These are phyloP conservation scores for Pichia membranifaciens DNA, from an alignment of 805 yeast genomes.

Conservation along the genomic window DNA sequence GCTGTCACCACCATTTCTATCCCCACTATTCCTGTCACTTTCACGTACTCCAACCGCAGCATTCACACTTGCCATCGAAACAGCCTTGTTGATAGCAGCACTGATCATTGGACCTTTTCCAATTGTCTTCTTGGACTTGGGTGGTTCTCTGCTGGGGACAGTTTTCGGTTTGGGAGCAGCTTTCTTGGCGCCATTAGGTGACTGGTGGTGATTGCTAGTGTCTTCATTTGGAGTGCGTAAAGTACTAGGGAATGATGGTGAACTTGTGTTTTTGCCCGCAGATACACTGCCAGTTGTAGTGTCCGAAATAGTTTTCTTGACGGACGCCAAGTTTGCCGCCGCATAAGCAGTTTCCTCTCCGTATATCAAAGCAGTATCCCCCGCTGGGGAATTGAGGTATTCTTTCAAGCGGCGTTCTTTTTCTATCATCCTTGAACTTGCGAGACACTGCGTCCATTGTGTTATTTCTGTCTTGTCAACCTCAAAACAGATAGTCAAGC, in stretches of 20 bases:
- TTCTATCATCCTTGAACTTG: constrained; percentile 42
- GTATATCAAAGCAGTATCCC: constrained; percentile 29
- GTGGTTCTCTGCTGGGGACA: no score
- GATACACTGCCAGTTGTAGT: not conserved
- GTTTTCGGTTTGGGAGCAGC: not conserved
- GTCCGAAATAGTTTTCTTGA: constrained; percentile 7
- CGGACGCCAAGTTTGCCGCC: constrained; percentile 32
- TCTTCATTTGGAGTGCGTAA: constrained; percentile 10
- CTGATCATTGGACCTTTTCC: constrained; percentile 28
- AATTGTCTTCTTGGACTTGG: not conserved
- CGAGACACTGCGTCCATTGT: constrained; percentile 53
- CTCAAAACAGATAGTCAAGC: constrained; percentile 50
- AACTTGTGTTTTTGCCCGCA: not conserved
- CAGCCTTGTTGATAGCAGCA: constrained; percentile 32
- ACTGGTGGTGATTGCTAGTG: not conserved
- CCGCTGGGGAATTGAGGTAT: constrained; percentile 22
- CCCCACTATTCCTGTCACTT: no score
- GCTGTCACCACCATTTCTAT: no score
- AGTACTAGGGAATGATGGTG: constrained; percentile 10
- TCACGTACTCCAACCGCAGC: constrained; percentile 13
- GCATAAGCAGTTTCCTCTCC: constrained; percentile 34
- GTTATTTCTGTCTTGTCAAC: constrained; percentile 45
- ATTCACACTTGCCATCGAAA: constrained; percentile 18
- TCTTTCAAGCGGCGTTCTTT: constrained; percentile 37
- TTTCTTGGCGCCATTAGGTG: not conserved